A percentile compares a stretch with the other conserved stretches of the same genome.
phyloP scores from a whole-genome alignment of 306 rosid species.

The Mucuna pruriens region DNA sequence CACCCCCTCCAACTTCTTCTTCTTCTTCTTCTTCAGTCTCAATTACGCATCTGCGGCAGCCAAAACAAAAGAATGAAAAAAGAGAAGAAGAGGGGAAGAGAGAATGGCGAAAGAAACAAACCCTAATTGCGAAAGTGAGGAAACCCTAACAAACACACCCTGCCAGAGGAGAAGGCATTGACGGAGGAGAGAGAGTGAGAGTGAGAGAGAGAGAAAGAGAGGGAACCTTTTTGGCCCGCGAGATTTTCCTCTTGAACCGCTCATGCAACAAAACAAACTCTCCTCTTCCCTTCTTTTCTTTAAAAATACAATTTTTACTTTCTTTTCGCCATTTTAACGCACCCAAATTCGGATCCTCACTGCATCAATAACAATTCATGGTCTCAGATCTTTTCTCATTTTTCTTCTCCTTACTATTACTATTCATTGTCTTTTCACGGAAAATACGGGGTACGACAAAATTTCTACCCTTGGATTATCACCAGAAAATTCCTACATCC shows the following conservation, averaged over 20 bases:
- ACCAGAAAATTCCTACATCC: no score
- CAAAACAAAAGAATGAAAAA: neutral
- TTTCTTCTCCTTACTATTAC: neutral
- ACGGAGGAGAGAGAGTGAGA: constrained; percentile 36
- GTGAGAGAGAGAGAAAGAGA: neutral
- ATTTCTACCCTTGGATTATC: no score
- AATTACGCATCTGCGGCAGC: constrained; percentile 58
- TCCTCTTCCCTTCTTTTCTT: neutral
- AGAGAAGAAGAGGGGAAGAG: neutral
- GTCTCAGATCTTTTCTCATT: neutral
- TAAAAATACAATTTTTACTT: neutral
- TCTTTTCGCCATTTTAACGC: constrained; percentile 40
- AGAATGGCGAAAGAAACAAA: constrained; percentile 7
- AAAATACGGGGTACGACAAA: neutral
- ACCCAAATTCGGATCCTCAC: constrained; percentile 34
- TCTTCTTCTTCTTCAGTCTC: constrained; percentile 51
- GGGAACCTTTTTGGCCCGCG: constrained; percentile 61
- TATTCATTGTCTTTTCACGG: neutral
- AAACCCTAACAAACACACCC: constrained; percentile 45
- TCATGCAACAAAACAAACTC: constrained; percentile 63
- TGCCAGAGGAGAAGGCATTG: constrained; percentile 29
- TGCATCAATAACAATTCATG: constrained; percentile 20
- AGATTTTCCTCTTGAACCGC: constrained; percentile 89
- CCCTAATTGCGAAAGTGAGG: constrained; percentile 54
- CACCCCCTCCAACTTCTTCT: constrained; percentile 41